Base-by-base conservation (phyloP, 768 basidiomycete genomes). In the Crassisporium funariophilum region DNA sequence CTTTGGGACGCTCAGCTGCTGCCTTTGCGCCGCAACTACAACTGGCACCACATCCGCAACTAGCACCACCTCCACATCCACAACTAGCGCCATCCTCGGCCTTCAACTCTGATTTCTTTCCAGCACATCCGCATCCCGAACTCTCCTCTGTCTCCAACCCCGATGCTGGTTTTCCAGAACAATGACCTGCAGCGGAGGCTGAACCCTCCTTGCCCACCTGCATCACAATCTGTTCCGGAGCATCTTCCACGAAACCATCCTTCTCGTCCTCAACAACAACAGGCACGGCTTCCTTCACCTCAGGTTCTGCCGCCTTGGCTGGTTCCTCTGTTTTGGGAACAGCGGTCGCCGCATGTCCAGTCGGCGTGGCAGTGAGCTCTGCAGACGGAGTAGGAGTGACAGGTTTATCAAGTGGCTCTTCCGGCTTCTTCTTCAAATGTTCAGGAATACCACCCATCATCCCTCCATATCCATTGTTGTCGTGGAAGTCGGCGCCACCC, bases 401-500 rank as follows among this genome's bases (percentile, higher is more conserved):
- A 7, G 49, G 12, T 13, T 35, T 49, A 19, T 45, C 35, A 4
- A 33, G 36, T 15, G 24, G 33, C 38, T 54, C 41, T 31, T 23
- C 49, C 15, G 29, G 19, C 52, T 62, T 61, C 54, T 62, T 71
- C 62, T 64, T 67, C 52, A 59, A 46, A 47, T 56, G 56, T 31
- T 47, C 49, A 21, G 66, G 70, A 43, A 66, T 58, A 31, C 54
- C 55, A 10, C 70, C 71, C 66, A 71, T 71, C 70, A 73, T 70
- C 13, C 72, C 73, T 21, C 61, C 64, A 47, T 68, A 74, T 16
- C 75, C 78, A 51, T 76, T 50, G 36, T 54, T 49, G 29, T 69
- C 73, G 49, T 78, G 76, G 60, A 65, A 78, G 54, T 74, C 68
- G 13, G 65, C 65, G 9, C 71, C 77, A 16, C 67, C 60, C 11